phyloP scores from a whole-genome alignment of 768 basidiomycete genomes.

The Tulasnella sp. region DNA sequence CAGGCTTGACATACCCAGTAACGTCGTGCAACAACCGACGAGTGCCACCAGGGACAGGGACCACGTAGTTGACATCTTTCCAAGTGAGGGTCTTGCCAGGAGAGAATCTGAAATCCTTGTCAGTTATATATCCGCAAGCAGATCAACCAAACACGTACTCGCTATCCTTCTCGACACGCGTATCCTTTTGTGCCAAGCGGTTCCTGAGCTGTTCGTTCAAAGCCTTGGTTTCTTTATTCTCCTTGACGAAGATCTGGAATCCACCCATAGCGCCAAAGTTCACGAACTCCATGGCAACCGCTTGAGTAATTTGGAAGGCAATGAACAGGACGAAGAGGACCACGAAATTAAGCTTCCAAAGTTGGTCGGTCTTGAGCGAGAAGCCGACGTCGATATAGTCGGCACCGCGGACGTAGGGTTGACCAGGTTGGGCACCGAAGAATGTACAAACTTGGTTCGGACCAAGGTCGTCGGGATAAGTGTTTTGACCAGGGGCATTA shows the following conservation, averaged over 20 bases:
- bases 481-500: conserved; percentile 40
- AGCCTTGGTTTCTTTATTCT: conserved; percentile 31
- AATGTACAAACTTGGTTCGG: conserved; percentile 20
- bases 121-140: conserved; percentile 28
- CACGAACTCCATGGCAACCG: conserved; percentile 52
- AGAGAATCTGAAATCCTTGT: conserved; percentile 26
- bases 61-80: conserved; percentile 27
- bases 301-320: conserved; percentile 56
- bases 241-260: conserved; percentile 31
- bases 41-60: conserved; percentile 17
- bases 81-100: conserved; percentile 36
- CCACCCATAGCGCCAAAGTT: conserved; percentile 39
- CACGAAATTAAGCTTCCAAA: conserved; percentile 41
- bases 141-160: too few species aligned
- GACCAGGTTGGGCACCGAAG: conserved; percentile 18
- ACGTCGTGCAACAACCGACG: conserved; percentile 26
- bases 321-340: conserved; percentile 60
- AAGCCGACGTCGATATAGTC: conserved; percentile 47
- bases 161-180: conserved; percentile 22
- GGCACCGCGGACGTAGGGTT: conserved; percentile 35
- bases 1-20: conserved; percentile 30
- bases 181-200: not conserved
- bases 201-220: conserved; percentile 34
- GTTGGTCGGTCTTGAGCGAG: conserved; percentile 22
- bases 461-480: conserved; percentile 45